Conservation (phyloP, 176 grass and related monocot species). For the Hyparrhenia diplandra region DNA sequence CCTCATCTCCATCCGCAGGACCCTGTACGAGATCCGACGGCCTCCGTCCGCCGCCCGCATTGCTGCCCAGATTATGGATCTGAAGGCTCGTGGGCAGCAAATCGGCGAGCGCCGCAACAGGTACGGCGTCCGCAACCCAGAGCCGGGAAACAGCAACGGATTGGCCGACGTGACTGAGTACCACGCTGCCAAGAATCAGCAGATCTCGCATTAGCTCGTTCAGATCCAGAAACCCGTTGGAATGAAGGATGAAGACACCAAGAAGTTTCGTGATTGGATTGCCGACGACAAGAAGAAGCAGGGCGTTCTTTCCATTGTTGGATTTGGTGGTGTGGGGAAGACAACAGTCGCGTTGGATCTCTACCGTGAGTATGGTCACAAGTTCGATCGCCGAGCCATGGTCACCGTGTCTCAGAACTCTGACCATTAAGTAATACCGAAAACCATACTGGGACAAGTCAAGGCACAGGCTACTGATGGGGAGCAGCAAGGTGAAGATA, state of each 20-base stretch:
- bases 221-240: neutral
- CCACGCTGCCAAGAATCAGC: neutral
- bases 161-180: neutral
- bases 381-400: neutral
- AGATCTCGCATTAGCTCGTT: neutral
- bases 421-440: too few relatives aligned
- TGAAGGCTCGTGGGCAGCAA: too few relatives aligned
- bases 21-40: too few relatives aligned
- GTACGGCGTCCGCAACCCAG: neutral
- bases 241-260: neutral
- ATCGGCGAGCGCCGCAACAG: too few relatives aligned
- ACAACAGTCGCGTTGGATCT: neutral
- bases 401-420: neutral
- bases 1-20: too few relatives aligned
- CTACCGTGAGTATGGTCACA: neutral
- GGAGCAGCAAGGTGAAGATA: too few relatives aligned
- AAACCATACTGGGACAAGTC: too few relatives aligned
- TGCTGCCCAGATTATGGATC: too few relatives aligned
- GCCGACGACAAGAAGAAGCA: neutral
- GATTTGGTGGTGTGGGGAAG: neutral
- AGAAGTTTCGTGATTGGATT: neutral
- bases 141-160: neutral
- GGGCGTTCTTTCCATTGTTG: neutral
- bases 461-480: too few relatives aligned
- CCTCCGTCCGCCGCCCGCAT: too few relatives aligned